Evolutionary conservation across 495 filamentous ascomycete genomes (phyloP).

Genomic region (Penicillium steckii): DNA sequence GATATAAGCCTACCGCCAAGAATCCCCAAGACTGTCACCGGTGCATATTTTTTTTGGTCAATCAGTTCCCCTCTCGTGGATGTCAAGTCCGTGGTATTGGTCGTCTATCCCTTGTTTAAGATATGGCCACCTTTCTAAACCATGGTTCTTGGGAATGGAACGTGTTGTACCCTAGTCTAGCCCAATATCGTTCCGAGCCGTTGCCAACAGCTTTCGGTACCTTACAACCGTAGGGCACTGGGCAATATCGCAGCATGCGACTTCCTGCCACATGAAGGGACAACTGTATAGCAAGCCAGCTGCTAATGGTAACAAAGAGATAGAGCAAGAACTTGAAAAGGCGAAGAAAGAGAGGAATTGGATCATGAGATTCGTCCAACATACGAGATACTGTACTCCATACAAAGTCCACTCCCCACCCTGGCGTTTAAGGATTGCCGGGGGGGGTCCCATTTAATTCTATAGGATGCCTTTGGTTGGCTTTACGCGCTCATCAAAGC

Average conservation of each 20-base stretch:
- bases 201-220: slow-evolving; percentile 3
- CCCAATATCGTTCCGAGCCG: slow-evolving; percentile 2
- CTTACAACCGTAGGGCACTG: background rate
- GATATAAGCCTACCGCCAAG: slow-evolving; percentile 32
- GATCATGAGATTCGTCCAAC: slow-evolving; percentile 19
- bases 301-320: background rate
- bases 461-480: slow-evolving; percentile 1
- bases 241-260: background rate
- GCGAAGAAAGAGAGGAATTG: background rate
- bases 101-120: slow-evolving; percentile 1
- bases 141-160: slow-evolving; percentile 6
- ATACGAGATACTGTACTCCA: slow-evolving; percentile 11
- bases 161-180: slow-evolving; percentile 1
- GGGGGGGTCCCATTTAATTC: slow-evolving; percentile 1
- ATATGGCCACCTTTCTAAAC: slow-evolving; percentile 8
- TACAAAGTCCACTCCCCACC: slow-evolving; percentile 4
- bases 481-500: background rate
- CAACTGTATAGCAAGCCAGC: background rate
- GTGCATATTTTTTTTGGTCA: slow-evolving; percentile 17
- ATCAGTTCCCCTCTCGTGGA: slow-evolving; percentile 7
- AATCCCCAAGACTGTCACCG: slow-evolving; percentile 9
- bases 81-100: slow-evolving; percentile 9
- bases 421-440: slow-evolving; percentile 3
- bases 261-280: background rate
- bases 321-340: background rate